Evolutionary conservation across 2,329 filamentous ascomycete species (phyloP), one percentile per base, ranked within the genome.

Genomic region (Pleomassaria siparia): DNA sequence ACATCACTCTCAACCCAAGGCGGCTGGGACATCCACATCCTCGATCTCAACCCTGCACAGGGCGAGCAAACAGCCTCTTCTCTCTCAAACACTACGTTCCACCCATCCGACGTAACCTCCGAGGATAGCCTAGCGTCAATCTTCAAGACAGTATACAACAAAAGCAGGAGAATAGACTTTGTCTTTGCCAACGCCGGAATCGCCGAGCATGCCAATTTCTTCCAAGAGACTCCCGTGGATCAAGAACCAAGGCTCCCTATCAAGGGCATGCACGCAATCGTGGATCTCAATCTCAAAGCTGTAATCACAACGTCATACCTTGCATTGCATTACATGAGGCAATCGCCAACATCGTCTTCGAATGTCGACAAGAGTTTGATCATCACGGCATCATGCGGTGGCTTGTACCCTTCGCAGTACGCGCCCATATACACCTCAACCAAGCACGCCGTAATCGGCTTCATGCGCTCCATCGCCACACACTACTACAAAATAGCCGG

Each of bases 141-240:
- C 18, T 76, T 76, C 53, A 58, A 73, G 24, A 51, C 52, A 13
- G 56, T 68, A 16, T 74, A 69, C 58, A 40, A 35, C 28, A 44
- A 59, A 10, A 47, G 58, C 20, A 56, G 58, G n/a, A 55, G 67
- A 10, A 44, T 78, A 7, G 75, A 77, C 58, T 75, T 77, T 50
- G 73, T 77, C 40, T 77, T 77, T 55, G 75, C 73, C 21, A 77
- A 77, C 46, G 75, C 74, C 2, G 75, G 75, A 7, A 67, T 76
- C 30, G 59, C 74, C 15, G 73, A 75, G 46, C 60, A 64, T 22
- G 49, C 56, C 25, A 72, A 70, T 44, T 74, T 74, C 59, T 74
- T 68, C 55, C 59, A 56, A 33, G 47, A 8, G 1, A 60, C 18
- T 43, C 49, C 20, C 3, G 29, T 22, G n/a, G 47, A 62, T 2